These are phyloP conservation scores for Rhododendron griersonianum DNA, from an alignment of 148 eudicot species.

Conservation along the genomic window DNA sequence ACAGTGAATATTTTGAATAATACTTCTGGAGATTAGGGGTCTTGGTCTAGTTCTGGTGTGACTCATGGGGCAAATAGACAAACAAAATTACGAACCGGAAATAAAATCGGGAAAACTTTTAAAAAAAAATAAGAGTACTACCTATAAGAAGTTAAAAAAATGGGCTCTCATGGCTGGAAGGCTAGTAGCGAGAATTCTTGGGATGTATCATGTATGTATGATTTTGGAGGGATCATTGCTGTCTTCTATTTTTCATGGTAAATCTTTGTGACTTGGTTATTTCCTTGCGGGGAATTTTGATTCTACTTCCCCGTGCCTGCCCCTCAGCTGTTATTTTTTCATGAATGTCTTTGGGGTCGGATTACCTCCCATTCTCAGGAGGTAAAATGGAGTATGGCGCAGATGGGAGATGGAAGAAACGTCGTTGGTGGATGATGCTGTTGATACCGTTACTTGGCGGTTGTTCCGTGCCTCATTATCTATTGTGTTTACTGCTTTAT, in stretches of 20 bases:
- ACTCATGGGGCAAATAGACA: slow-evolving; percentile 11
- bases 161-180: not conserved
- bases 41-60: not conserved
- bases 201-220: slow-evolving; percentile 12
- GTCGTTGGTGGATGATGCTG: not conserved
- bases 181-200: slow-evolving; percentile 15
- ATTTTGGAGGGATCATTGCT: slow-evolving; percentile 9
- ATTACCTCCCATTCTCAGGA: slow-evolving; percentile 8
- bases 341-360: slow-evolving; percentile 15
- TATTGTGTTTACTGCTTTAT: not conserved
- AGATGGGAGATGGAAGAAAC: not conserved
- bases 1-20: not conserved
- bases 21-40: slow-evolving; percentile 3
- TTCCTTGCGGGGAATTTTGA: slow-evolving; percentile 18
- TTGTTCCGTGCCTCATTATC: not conserved
- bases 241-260: not conserved
- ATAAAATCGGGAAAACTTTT: slow-evolving; percentile 5
- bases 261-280: slow-evolving; percentile 10
- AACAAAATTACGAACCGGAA: not conserved
- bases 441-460: not conserved
- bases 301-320: slow-evolving; percentile 12
- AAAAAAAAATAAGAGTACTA: not conserved
- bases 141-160: not conserved
- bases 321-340: slow-evolving; percentile 11
- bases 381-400: not conserved